Evolutionary conservation across 805 yeast genomes (phyloP), one percentile per base, ranked within the genome.

Genomic region (Osmozyma mogii): DNA sequence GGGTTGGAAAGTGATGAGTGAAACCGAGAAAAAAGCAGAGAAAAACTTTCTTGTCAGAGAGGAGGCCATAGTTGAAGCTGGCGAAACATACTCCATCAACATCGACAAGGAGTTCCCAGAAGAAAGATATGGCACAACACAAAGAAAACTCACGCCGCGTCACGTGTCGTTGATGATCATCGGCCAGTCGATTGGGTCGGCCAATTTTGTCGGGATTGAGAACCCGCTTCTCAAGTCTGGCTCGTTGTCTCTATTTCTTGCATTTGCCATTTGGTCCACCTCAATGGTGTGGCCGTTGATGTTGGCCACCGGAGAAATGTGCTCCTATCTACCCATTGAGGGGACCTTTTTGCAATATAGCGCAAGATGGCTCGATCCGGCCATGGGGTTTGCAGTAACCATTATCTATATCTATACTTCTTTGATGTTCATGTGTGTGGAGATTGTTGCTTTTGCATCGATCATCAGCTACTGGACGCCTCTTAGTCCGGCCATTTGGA

Each of bases 241-340:
- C 9, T 52, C 61, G 10, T 47, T 57, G 9, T 45, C 61, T 10
- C 45, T 58, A 13, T 54, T 57, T 27, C 29, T 55, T 4, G 62
- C 57, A 3, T 56, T 55, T 33, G 20, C 54, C 10, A 29, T 46
- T 12, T 58, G 47, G 48, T 53, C 61, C 6, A 35, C 41, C 30
- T 43, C 55, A 22, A 49, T 48, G 32, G 47, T 54, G 24, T 56
- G 58, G 55, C 57, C 60, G 1, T 49, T 55, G 42, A 58, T 53
- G 61, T 52, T 50, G 44, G 48, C 51, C 7, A 57, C 54, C 15
- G 64, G 58, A 5, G 63, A 57, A 36, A 57, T 58, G 63, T 52
- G 61, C 34, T 44, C 58, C 3, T 58, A 39, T 25, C 41, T 57
- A 24, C 65, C 65, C 4, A 52, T 56, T 24, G 52, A 52, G 29